These are phyloP conservation scores for Angomonas deanei DNA, from an alignment of 208 protist species.

Conservation along the genomic window DNA sequence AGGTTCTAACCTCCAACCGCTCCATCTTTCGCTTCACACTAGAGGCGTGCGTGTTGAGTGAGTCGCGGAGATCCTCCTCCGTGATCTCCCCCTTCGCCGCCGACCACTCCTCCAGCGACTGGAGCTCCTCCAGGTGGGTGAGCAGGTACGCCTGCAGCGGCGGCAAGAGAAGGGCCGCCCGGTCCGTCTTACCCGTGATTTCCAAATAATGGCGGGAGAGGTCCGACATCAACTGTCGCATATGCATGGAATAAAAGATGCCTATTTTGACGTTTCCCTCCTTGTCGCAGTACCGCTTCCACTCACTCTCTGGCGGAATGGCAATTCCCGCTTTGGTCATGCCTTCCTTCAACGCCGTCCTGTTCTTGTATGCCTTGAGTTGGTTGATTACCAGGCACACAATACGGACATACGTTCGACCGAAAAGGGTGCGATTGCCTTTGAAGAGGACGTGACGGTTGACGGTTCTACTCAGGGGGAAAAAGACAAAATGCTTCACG, in stretches of 20 bases:
- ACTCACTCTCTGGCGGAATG: conserved; percentile 36
- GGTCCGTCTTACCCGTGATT: not conserved
- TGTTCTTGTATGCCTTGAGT: conserved; percentile 33
- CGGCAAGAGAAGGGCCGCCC: conserved; percentile 3
- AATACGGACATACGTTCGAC: conserved; percentile 17
- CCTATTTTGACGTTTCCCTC: conserved; percentile 56
- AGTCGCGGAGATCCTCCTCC: conserved; percentile 13
- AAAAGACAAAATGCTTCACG: conserved; percentile 65
- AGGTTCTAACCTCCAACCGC: conserved; percentile 6
- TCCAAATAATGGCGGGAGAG: not conserved
- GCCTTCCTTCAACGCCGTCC: conserved; percentile 35
- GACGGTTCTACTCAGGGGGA: conserved; percentile 13
- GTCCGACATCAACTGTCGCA: conserved; percentile 11
- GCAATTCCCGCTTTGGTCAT: conserved; percentile 28
- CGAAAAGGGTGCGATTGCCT: conserved; percentile 26
- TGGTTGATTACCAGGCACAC: conserved; percentile 24
- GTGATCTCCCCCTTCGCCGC: conserved; percentile 24
- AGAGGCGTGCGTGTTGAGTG: not conserved
- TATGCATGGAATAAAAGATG: conserved; percentile 38
- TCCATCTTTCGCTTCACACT: conserved; percentile 3
- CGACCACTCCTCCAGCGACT: conserved; percentile 37
- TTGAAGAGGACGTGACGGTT: conserved; percentile 19
- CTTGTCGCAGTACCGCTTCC: conserved; percentile 44
- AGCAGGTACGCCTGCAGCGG: conserved; percentile 18
- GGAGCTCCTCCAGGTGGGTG: conserved; percentile 25